Evolutionary conservation across 805 yeast genomes (phyloP), one percentile per base, ranked within the genome.

Genomic region (Starmera caribaea): DNA sequence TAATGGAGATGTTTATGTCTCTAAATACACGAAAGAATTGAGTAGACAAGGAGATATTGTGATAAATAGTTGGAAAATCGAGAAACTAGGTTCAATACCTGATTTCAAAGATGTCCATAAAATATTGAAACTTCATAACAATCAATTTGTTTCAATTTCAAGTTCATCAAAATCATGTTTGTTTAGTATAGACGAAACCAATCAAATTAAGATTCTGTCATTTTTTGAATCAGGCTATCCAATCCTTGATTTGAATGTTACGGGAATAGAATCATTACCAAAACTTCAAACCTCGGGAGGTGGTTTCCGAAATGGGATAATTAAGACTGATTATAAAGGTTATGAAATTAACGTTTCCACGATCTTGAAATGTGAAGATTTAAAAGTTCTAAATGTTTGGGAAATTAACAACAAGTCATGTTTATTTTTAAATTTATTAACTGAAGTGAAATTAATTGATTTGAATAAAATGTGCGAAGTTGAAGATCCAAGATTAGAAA

Each of bases 261-360:
- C 50, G 2, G 55, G 55, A 0, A 21, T 21, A 21, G 36, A 48
- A 1, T 24, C 27, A 4, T 16, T 43, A 3, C 54, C 54, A 3
- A 54, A 54, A 30, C 12, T 54, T 6, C 57, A 53, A 36, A 38
- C 41, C 2, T 41, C 48, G 17, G 58, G 58, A 7, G 58, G 57
- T 11, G 43, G 43, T 3, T 34, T 47, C 31, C 21, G 36, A 8
- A 43, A 43, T 14, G 58, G 58, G 1, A 21, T 50, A 2, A 44
- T 54, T 0, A 38, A 45, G 15, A 53, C 58, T 0, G 49, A 47
- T 32, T 51, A 41, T 38, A 42, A 41, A 34, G 57, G 56, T 2
- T 51, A 21, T 30, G 36, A 44, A 3, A 28, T 40, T 2, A 15
- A 12, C 7, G 1, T 15, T 1, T 15, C 29, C 2, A 17, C 38